Percentiles rank a stretch among this genome's conserved stretches.
These are phyloP conservation scores for Diophrys sp. DNA, from an alignment of 73 alveolate species.

Conservation along the genomic window DNA sequence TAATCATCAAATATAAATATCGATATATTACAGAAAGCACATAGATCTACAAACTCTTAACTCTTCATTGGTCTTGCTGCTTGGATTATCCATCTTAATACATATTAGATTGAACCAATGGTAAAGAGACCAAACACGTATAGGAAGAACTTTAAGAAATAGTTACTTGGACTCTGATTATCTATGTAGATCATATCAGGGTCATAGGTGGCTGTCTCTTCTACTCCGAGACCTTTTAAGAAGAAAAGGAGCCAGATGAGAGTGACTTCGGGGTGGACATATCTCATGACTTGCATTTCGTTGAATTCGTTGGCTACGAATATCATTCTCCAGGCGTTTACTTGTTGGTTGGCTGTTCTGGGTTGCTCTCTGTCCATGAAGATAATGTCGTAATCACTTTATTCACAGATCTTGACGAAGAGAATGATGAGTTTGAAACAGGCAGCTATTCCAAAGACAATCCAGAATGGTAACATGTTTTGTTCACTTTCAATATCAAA, in stretches of 20 bases:
- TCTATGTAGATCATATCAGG: conserved; percentile 41
- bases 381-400: conserved; percentile 72
- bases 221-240: conserved; percentile 65
- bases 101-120: conserved; percentile 72
- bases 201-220: conserved; percentile 47
- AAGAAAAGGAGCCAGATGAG: conserved; percentile 39
- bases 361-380: conserved; percentile 94
- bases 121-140: conserved; percentile 66
- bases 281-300: conserved; percentile 72
- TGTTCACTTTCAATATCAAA: conserved; percentile 56
- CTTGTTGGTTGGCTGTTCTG: conserved; percentile 40
- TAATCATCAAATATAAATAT: conserved; percentile 88
- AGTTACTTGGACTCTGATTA: conserved; percentile 61
- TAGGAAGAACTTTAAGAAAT: conserved; percentile 75
- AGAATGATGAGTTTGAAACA: conserved; percentile 63
- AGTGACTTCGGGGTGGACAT: conserved; percentile 70
- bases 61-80: too few relatives aligned
- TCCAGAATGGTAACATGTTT: conserved; percentile 69
- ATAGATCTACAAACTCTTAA: conserved; percentile 90
- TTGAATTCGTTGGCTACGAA: conserved; percentile 92
- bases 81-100: too few relatives aligned
- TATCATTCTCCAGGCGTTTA: conserved; percentile 90
- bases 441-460: conserved; percentile 72
- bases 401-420: conserved; percentile 59
- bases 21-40: conserved; percentile 91